Percentiles rank a stretch among this genome's conserved stretches.
Evolutionary conservation across 768 basidiomycete species (phyloP).

Genomic region (Kockovaella imperatae): DNA sequence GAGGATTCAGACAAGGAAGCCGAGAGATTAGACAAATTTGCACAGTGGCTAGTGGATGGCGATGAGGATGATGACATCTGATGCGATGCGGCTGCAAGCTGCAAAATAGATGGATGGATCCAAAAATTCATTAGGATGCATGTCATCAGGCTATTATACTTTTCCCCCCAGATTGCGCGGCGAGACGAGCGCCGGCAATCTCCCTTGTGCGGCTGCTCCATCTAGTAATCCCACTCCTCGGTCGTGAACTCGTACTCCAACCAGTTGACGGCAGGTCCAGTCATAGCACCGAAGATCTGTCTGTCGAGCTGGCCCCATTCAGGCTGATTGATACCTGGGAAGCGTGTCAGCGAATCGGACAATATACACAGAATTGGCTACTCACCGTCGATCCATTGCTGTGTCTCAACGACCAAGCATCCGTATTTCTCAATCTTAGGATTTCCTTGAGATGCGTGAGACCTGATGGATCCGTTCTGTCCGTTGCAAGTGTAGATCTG

Average conservation of each 20-base stretch:
- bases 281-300: slow-evolving; percentile 23
- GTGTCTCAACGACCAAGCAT: slow-evolving; percentile 29
- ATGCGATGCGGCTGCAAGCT: not conserved
- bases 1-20: slow-evolving; percentile 58
- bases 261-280: slow-evolving; percentile 16
- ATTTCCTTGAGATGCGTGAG: slow-evolving; percentile 14
- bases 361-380: not conserved
- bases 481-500: slow-evolving; percentile 21
- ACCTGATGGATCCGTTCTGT: slow-evolving; percentile 13
- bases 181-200: too few relatives aligned
- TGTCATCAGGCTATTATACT: too few relatives aligned
- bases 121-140: too few relatives aligned
- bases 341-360: not conserved
- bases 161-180: too few relatives aligned
- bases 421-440: slow-evolving; percentile 17
- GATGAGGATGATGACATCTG: slow-evolving; percentile 20
- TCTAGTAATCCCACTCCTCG: too few relatives aligned
- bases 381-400: slow-evolving; percentile 29
- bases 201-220: too few relatives aligned
- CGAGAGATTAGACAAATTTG: slow-evolving; percentile 78
- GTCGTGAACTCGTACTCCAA: slow-evolving; percentile 22
- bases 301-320: slow-evolving; percentile 20
- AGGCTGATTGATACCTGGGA: slow-evolving; percentile 23
- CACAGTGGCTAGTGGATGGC: slow-evolving; percentile 65
- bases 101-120: slow-evolving; percentile 5